Conservation (phyloP, 148 eudicot species). For the Chenopodium suecicum region DNA sequence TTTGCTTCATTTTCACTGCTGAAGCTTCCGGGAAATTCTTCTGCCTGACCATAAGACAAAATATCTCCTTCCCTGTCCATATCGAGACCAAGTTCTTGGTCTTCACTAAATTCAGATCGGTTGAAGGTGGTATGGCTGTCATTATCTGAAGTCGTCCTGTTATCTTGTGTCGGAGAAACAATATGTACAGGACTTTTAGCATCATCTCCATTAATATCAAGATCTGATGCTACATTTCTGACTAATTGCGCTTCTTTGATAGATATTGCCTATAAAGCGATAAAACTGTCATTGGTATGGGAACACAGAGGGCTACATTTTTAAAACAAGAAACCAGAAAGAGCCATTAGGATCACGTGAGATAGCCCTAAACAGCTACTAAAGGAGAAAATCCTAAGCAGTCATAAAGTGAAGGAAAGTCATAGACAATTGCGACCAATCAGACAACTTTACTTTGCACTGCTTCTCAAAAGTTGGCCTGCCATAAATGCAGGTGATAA, state of each 20-base stretch:
- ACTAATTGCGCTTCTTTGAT: slow-evolving; percentile 73
- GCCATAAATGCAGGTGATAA: neutral
- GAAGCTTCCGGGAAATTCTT: slow-evolving; percentile 19
- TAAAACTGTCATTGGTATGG: slow-evolving; percentile 2
- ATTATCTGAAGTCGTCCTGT: slow-evolving; percentile 18
- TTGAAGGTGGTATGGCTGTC: slow-evolving; percentile 21
- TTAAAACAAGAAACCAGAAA: neutral
- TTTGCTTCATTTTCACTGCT: slow-evolving; percentile 21
- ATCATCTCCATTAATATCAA: slow-evolving; percentile 42
- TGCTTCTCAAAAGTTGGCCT: neutral
- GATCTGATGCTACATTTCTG: slow-evolving; percentile 50
- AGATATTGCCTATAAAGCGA: slow-evolving; percentile 61
- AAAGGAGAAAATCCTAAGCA: neutral
- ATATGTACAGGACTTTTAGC: slow-evolving; percentile 48
- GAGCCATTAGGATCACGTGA: neutral
- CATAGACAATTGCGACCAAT: neutral
- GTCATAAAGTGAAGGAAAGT: neutral
- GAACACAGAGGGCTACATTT: neutral
- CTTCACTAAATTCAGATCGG: slow-evolving; percentile 16
- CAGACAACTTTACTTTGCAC: neutral
- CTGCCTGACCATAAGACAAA: slow-evolving; percentile 11
- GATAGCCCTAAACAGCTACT: neutral
- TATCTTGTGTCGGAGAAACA: slow-evolving; percentile 56
- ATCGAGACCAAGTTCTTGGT: slow-evolving; percentile 29
- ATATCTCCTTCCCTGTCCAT: slow-evolving; percentile 12